Percentiles rank a stretch among this genome's conserved stretches.
phyloP scores from a whole-genome alignment of 306 rosid genomes.

The Fragaria nilgerrensis region DNA sequence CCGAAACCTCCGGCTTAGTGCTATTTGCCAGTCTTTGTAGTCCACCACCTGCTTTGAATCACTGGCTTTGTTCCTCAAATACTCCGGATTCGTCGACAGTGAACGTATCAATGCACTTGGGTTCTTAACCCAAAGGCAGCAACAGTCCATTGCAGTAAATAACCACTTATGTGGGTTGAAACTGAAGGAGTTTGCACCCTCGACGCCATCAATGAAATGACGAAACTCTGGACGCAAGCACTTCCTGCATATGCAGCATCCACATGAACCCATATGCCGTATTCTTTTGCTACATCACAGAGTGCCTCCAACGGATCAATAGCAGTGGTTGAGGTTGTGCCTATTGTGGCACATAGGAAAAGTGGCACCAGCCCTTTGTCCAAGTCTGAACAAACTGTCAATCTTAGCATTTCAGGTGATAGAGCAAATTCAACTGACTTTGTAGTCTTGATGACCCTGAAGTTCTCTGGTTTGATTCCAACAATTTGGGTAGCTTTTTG shows the following conservation, averaged over 20 bases:
- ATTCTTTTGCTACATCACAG: conserved; percentile 25
- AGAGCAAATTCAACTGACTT: conserved; percentile 19
- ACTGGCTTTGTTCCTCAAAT: conserved; percentile 22
- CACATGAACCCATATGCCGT: conserved; percentile 47
- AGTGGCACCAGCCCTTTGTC: conserved; percentile 30
- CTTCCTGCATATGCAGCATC: conserved; percentile 46
- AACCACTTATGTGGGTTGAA: conserved; percentile 48
- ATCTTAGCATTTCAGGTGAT: conserved; percentile 13
- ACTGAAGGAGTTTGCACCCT: conserved; percentile 33
- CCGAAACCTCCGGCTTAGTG: conserved; percentile 20
- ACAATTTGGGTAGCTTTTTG: conserved; percentile 33
- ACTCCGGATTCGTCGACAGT: conserved; percentile 22
- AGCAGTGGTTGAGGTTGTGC: conserved; percentile 40
- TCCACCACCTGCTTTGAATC: conserved; percentile 21
- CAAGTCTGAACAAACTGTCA: conserved; percentile 12
- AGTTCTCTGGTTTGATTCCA: conserved; percentile 24
- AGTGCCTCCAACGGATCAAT: conserved; percentile 35
- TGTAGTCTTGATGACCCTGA: conserved; percentile 25
- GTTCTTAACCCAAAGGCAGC: conserved; percentile 39
- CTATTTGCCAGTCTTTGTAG: conserved; percentile 30
- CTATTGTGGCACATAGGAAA: conserved; percentile 32
- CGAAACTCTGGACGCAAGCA: conserved; percentile 43
- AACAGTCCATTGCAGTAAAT: conserved; percentile 36
- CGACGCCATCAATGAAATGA: conserved; percentile 35
- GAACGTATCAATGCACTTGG: conserved; percentile 12